Percentiles rank a stretch among this genome's conserved stretches.
These are phyloP conservation scores for Cynara cardunculus DNA, from an alignment of 129 eudicot species.

Conservation along the genomic window DNA sequence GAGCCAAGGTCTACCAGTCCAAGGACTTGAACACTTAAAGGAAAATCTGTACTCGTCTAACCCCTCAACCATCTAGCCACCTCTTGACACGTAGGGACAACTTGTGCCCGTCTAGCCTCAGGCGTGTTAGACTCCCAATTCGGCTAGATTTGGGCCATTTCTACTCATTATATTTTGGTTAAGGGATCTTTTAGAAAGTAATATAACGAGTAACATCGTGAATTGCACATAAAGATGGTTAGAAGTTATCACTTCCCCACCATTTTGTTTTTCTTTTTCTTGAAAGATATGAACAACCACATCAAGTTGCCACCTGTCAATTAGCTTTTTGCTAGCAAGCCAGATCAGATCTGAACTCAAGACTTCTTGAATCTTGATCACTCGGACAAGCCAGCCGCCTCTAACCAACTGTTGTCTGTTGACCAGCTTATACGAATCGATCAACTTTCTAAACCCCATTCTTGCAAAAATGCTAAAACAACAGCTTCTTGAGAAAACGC, in stretches of 20 bases:
- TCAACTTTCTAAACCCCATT: not conserved
- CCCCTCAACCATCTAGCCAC: not conserved
- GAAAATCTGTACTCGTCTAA: not conserved
- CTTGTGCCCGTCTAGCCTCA: not conserved
- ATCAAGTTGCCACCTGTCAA: not conserved
- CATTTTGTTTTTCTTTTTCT: not conserved
- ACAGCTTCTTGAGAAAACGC: not conserved
- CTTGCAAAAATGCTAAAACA: not conserved
- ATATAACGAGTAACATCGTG: not conserved
- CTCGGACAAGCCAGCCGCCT: not conserved
- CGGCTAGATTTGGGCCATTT: not conserved
- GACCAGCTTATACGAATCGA: conserved; percentile 16
- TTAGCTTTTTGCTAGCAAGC: not conserved
- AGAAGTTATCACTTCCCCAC: not conserved
- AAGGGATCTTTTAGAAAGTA: not conserved
- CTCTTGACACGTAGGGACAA: not conserved
- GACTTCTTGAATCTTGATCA: conserved; percentile 21
- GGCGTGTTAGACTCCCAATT: not conserved
- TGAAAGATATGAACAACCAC: not conserved
- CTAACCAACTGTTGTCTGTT: conserved; percentile 7
- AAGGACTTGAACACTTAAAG: too few species aligned
- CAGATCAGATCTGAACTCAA: conserved; percentile 27
- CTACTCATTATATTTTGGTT: not conserved
- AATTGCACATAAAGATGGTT: not conserved
- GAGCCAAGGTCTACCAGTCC: not conserved